Percentiles rank a stretch among this genome's conserved stretches.
Evolutionary conservation across 352 stramenopile genomes (phyloP).

Genomic region (Globisporangium lucens): DNA sequence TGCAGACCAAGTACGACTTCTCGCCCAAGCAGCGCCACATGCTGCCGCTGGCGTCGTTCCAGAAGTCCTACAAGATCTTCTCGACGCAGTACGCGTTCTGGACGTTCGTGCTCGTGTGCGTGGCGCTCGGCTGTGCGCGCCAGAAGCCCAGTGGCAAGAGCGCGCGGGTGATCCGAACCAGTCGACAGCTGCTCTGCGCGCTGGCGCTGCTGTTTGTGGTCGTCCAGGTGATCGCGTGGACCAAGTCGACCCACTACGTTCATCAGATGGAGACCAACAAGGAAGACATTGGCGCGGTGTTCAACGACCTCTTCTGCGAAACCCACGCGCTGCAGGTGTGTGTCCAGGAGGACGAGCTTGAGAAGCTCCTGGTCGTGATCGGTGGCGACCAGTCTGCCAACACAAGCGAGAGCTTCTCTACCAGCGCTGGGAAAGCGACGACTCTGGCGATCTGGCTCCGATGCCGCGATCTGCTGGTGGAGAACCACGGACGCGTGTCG

Average conservation of each 20-base stretch:
- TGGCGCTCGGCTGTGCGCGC: background rate
- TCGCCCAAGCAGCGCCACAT: background rate
- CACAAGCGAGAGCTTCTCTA: background rate
- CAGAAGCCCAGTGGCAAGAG: background rate
- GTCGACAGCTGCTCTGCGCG: slow-evolving; percentile 2
- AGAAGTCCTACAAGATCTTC: background rate
- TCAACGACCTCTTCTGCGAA: slow-evolving; percentile 23
- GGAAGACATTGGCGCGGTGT: slow-evolving; percentile 8
- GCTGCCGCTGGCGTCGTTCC: slow-evolving; percentile 5
- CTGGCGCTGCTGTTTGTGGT: slow-evolving; percentile 3
- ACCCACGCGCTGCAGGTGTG: slow-evolving; percentile 18
- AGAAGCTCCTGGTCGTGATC: slow-evolving; percentile 15
- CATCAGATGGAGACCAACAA: background rate
- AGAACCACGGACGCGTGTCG: background rate
- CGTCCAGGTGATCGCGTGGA: slow-evolving; percentile 11
- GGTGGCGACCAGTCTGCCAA: background rate
- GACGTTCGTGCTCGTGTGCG: slow-evolving; percentile 6
- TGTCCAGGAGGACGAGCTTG: slow-evolving; percentile 6
- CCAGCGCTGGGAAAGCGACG: background rate
- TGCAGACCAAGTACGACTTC: slow-evolving; percentile 6
- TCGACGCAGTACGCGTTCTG: slow-evolving; percentile 4
- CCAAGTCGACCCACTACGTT: slow-evolving; percentile 15
- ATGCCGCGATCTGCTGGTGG: slow-evolving; percentile 18
- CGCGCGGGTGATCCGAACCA: background rate
- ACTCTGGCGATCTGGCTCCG: slow-evolving; percentile 14